Evolutionary conservation across 768 basidiomycete species (phyloP).

Genomic region (Cytidiella melzeri): DNA sequence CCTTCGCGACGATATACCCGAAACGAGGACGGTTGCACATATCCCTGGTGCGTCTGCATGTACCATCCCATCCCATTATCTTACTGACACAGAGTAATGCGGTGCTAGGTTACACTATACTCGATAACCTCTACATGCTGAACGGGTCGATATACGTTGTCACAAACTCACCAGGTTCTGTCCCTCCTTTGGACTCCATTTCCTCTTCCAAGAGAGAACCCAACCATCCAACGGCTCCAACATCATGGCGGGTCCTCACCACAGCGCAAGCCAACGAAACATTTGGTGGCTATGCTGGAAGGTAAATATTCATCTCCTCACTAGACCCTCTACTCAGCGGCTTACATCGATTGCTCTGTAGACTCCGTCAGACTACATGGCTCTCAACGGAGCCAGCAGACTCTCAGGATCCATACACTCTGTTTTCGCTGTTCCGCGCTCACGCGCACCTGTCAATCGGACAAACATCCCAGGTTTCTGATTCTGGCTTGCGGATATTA

Average conservation of each 20-base stretch:
- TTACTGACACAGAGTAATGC: too few relatives aligned
- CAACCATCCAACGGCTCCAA: conserved; percentile 37
- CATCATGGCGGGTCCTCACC: conserved; percentile 45
- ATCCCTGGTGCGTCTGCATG: conserved; percentile 45
- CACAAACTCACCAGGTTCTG: conserved; percentile 52
- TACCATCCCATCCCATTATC: background rate
- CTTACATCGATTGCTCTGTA: background rate
- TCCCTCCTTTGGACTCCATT: conserved; percentile 53
- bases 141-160: conserved; percentile 73
- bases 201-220: conserved; percentile 32
- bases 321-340: too few relatives aligned
- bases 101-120: conserved; percentile 66
- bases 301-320: conserved; percentile 20
- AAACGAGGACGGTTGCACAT: conserved; percentile 54
- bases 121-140: conserved; percentile 75
- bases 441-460: conserved; percentile 39
- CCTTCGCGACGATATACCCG: conserved; percentile 54
- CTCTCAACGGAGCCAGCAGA: conserved; percentile 43
- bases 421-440: conserved; percentile 73
- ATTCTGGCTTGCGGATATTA: conserved; percentile 18
- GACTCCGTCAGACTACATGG: conserved; percentile 27
- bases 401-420: conserved; percentile 54
- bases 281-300: conserved; percentile 26
- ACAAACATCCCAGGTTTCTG: conserved; percentile 16
- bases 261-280: conserved; percentile 17